Evolutionary conservation across 441 rosid species (phyloP).

Genomic region (Erysimum cheiri): DNA sequence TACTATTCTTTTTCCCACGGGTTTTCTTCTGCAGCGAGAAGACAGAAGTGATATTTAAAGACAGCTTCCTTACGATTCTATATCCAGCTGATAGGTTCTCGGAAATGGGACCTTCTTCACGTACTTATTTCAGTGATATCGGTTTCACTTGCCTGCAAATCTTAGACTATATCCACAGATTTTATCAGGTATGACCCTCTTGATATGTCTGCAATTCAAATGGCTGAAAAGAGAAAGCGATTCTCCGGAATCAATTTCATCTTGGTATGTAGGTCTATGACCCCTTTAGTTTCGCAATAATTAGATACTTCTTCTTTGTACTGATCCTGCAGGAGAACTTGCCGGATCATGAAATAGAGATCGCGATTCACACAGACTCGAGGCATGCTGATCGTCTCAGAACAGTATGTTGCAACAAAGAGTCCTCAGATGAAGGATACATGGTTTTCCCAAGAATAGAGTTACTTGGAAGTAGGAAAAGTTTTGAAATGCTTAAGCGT

Average conservation of each 20-base stretch:
- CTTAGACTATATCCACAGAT: slow-evolving; percentile 66
- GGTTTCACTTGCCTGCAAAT: slow-evolving; percentile 87
- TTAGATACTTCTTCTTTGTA: slow-evolving; percentile 21
- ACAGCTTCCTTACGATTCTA: slow-evolving; percentile 79
- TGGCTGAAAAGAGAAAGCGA: not conserved
- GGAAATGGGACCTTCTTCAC: slow-evolving; percentile 96
- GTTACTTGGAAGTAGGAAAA: slow-evolving; percentile 77
- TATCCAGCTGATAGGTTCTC: slow-evolving; percentile 87
- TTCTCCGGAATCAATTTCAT: not conserved
- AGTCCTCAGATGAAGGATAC: slow-evolving; percentile 53
- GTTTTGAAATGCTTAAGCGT: slow-evolving; percentile 87
- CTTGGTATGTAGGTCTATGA: not conserved
- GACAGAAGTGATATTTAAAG: slow-evolving; percentile 69
- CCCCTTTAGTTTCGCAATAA: slow-evolving; percentile 8
- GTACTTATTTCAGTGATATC: slow-evolving; percentile 78
- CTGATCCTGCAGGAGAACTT: slow-evolving; percentile 68
- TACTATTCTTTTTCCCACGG: not conserved
- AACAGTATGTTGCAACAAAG: slow-evolving; percentile 62
- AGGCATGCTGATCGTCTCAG: slow-evolving; percentile 87
- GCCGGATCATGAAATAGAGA: slow-evolving; percentile 69
- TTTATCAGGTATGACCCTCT: slow-evolving; percentile 80
- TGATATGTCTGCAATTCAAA: not conserved
- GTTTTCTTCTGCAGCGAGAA: slow-evolving; percentile 71
- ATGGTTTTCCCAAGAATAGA: slow-evolving; percentile 68
- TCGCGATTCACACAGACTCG: slow-evolving; percentile 88